Evolutionary conservation across 495 filamentous ascomycete genomes (phyloP), one percentile per base, ranked within the genome.

Genomic region (Trichoderma virens): DNA sequence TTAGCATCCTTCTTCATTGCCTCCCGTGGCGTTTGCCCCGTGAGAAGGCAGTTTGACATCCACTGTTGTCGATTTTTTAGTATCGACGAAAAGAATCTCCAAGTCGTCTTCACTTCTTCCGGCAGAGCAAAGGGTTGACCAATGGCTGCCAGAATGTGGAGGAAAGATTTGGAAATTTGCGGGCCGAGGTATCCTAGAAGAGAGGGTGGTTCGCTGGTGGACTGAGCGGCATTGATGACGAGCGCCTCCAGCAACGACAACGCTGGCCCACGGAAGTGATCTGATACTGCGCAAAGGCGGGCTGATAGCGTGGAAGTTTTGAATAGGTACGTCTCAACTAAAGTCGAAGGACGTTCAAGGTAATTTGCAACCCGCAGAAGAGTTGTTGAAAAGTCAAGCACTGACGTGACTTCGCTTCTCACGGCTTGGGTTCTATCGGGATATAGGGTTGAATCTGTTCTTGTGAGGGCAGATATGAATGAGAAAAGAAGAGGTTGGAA

Each of bases 1-100:
- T 80, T 79, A 28, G 69, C 73, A 34, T 84, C 81, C 1, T 75
- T 75, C 64, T 85, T 88, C 67, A 91, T 72, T 1, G 86, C 84
- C 60, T 93, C 84, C 61, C 86, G 83, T 18, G 94, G 90, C 0
- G 90, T 90, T 65, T 86, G 87, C 28, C 94, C 94, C 4, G 93
- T 96, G 30, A 98, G 86, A 60, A 98, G 82, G 70, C 91, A 93
- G 54, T 96, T 91, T 0, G 93, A 87, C 77, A 99, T 88, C 88
- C 95, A 98, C 70, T 96, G 92, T 67, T 99, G 94, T 62, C 91
- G 87, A 70, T 90, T 92, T 69, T 90, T 89, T 59, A 98, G 83
- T 59, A 97, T 85, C n/a, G 86, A 87, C 31, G 93, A 88, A 35
- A 97, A 85, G 64, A 99, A 85, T 61, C 81, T 84, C 94, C 94